Percentiles rank a stretch among this genome's conserved stretches.
Evolutionary conservation across 176 grass and related monocot genomes (phyloP).

Genomic region (Zea luxurians): DNA sequence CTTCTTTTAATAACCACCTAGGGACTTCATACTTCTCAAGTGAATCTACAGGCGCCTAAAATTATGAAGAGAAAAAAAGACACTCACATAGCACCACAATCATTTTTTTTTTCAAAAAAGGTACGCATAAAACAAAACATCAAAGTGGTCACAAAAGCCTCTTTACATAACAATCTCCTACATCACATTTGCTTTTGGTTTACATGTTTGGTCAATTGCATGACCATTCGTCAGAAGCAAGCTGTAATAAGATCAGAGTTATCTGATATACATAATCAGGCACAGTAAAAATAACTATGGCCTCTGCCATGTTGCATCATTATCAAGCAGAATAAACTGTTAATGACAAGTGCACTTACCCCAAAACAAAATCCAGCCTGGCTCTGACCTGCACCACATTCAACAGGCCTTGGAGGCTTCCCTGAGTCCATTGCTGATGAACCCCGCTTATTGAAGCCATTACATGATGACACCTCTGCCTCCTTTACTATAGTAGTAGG

Average conservation of each 20-base stretch:
- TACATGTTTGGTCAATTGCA: slow-evolving; percentile 1
- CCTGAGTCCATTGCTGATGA: slow-evolving; percentile 61
- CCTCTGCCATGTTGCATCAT: neutral
- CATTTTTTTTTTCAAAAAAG: neutral
- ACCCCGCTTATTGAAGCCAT: slow-evolving; percentile 59
- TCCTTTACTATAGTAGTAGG: slow-evolving; percentile 37
- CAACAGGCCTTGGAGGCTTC: slow-evolving; percentile 50
- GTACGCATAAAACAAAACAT: neutral
- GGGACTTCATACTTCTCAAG: neutral
- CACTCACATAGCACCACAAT: neutral
- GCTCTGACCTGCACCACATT: slow-evolving; percentile 12
- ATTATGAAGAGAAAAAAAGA: neutral
- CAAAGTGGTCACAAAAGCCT: neutral
- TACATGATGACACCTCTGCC: slow-evolving; percentile 37
- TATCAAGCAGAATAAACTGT: slow-evolving; percentile 6
- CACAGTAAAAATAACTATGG: neutral
- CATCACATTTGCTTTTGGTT: neutral
- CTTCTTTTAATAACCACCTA: slow-evolving; percentile 6
- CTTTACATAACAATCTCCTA: neutral
- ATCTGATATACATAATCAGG: neutral
- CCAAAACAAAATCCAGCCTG: slow-evolving; percentile 66
- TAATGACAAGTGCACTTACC: slow-evolving; percentile 45
- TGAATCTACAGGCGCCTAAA: neutral
- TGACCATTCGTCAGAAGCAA: neutral
- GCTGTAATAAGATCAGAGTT: neutral